phyloP scores from a whole-genome alignment of 257 asterid species.

The Solanum sitiens region DNA sequence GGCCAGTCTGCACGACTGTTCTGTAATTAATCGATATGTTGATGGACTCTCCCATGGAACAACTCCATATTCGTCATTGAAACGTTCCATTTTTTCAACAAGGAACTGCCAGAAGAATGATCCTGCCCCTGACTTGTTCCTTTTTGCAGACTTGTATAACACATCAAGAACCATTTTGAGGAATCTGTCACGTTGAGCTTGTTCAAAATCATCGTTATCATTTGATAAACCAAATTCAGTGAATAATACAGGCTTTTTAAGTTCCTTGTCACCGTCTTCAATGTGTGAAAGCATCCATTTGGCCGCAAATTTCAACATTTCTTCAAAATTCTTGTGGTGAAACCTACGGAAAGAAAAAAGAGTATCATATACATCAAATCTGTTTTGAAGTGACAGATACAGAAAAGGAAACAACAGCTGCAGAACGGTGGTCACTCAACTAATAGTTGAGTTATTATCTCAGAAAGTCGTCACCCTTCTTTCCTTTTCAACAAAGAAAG shows the following conservation, averaged over 20 bases:
- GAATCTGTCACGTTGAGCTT: slow-evolving; percentile 52
- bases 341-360: slow-evolving; percentile 33
- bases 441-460: not conserved
- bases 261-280: slow-evolving; percentile 94
- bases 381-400: not conserved
- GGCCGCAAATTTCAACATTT: slow-evolving; percentile 52
- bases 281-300: slow-evolving; percentile 96
- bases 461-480: not conserved
- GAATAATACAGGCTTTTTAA: slow-evolving; percentile 75
- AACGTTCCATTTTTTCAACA: slow-evolving; percentile 83
- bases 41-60: slow-evolving; percentile 75
- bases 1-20: slow-evolving; percentile 83
- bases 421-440: not conserved
- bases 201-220: slow-evolving; percentile 60
- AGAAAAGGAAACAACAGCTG: not conserved
- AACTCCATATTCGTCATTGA: slow-evolving; percentile 83
- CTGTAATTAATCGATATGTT: slow-evolving; percentile 53
- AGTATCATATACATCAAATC: not conserved
- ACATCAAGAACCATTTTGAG: slow-evolving; percentile 64
- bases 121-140: slow-evolving; percentile 68
- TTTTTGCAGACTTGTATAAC: slow-evolving; percentile 60
- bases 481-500: not conserved
- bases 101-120: slow-evolving; percentile 89
- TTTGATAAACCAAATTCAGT: slow-evolving; percentile 86
- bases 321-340: slow-evolving; percentile 59